These are phyloP conservation scores for Lyophyllum shimeji DNA, from an alignment of 768 basidiomycete genomes.

Conservation along the genomic window DNA sequence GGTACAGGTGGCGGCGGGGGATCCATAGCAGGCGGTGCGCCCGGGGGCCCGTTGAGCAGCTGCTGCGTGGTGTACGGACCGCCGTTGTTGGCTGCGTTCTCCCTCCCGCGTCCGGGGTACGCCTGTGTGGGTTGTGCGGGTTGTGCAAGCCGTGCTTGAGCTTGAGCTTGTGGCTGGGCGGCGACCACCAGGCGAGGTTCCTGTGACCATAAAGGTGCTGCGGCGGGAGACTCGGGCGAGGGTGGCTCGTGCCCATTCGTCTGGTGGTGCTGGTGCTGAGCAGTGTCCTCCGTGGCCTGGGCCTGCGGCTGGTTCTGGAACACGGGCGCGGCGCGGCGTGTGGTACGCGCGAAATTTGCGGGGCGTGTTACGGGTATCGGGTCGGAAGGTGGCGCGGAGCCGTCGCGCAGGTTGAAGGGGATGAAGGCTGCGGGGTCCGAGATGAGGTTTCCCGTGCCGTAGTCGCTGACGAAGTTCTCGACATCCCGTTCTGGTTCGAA, in stretches of 20 bases:
- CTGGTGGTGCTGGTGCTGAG: slow-evolving; percentile 16
- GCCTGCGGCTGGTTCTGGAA: slow-evolving; percentile 7
- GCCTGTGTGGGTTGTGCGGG: not conserved
- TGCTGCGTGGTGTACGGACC: slow-evolving; percentile 1
- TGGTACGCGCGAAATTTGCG: slow-evolving; percentile 30
- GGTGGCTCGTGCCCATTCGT: slow-evolving; percentile 20
- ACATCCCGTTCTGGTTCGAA: slow-evolving; percentile 85
- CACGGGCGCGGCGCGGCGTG: slow-evolving; percentile 22
- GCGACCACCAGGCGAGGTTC: not conserved
- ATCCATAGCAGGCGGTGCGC: slow-evolving; percentile 27
- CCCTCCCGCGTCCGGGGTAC: slow-evolving; percentile 18
- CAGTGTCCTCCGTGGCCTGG: slow-evolving; percentile 3
- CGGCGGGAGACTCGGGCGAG: slow-evolving; percentile 52
- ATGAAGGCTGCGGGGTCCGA: slow-evolving; percentile 76
- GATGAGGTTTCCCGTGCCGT: slow-evolving; percentile 84
- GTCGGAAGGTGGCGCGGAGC: slow-evolving; percentile 18
- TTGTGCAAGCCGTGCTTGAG: too few relatives aligned
- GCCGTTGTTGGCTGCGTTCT: not conserved
- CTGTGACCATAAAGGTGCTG: slow-evolving; percentile 19
- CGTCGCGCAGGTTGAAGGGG: slow-evolving; percentile 50
- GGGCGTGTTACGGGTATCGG: slow-evolving; percentile 22
- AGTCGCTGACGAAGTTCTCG: slow-evolving; percentile 81
- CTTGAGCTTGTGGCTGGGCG: not conserved
- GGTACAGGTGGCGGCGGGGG: slow-evolving; percentile 11
- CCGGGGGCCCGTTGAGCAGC: slow-evolving; percentile 29